Evolutionary conservation across 495 filamentous ascomycete genomes (phyloP), one percentile per base, ranked within the genome.

Genomic region (Umbilicaria muhlenbergii): DNA sequence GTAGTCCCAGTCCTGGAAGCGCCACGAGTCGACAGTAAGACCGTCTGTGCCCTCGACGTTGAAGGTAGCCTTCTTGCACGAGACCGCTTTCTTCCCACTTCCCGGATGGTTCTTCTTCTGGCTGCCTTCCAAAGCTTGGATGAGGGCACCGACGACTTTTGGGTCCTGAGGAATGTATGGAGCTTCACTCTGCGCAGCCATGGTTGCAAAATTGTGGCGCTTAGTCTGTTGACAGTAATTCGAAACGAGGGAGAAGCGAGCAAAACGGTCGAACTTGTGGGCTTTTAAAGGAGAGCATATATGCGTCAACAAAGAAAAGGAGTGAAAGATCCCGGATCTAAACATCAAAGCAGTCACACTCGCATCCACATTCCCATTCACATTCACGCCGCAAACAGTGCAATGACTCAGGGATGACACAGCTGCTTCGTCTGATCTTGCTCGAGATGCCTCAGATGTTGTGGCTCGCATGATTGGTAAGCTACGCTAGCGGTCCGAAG

Each of bases 1-100:
- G 70, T 93, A 96, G 52, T 95, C 89, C 81, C 79, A 89, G 46
- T 98, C 91, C 53, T 80, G 74, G 56, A 95, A 83, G 21, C 80
- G 78, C 91, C 91, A 98, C 5, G 89, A 94, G 54, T 92, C 77
- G 18, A 96, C 87, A 2, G 58, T 61, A 45, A 83, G 65, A 18
- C 68, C 54, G 33, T 73, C 60, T 3, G 78, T 77, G 10, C 67
- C 68, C 2, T 64, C 61, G 17, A 95, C 70, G 0, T 61, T 49
- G 57, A 81, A 96, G 6, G 71, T 83, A 8, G 67, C 69, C 65
- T 83, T 93, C 54, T 80, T 92, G 65, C 76, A 76, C 21, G 65
- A 73, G 59, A 83, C 80, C 11, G 63, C 48, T 35, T 62, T 64
- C 51, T 68, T 74, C 32, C 67, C 73, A 16, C 44, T 42, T 13